Percentiles rank a stretch among this genome's conserved stretches.
These are phyloP conservation scores for Symbiodinium pilosum DNA, from an alignment of 73 alveolate species.

Conservation along the genomic window DNA sequence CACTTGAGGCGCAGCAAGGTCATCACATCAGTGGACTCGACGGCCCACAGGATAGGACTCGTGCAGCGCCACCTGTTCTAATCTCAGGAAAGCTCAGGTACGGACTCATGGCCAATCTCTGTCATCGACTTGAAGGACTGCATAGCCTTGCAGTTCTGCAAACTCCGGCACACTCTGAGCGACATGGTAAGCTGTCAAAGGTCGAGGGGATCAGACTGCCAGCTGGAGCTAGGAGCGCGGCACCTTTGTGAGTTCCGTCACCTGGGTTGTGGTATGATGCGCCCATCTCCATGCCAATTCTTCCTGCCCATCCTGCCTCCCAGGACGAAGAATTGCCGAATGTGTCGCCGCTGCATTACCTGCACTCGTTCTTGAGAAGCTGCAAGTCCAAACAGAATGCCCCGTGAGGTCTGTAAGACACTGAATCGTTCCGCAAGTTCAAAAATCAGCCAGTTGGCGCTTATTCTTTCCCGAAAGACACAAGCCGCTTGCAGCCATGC, in stretches of 20 bases:
- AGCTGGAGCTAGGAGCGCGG: not conserved
- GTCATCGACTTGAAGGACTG: conserved; percentile 50
- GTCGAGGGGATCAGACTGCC: no score
- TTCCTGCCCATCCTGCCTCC: conserved; percentile 97
- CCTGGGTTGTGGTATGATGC: not conserved
- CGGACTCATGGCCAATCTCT: conserved; percentile 71
- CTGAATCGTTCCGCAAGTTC: no score
- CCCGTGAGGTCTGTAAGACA: no score
- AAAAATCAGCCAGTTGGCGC: no score
- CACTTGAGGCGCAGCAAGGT: no score
- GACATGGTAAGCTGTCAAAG: no score
- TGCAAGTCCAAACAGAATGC: no score
- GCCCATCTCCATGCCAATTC: not conserved
- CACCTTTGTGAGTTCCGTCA: conserved; percentile 77
- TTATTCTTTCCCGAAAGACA: no score
- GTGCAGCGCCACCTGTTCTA: not conserved
- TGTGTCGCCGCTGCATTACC: conserved; percentile 76
- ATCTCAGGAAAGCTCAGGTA: not conserved
- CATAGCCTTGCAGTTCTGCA: conserved; percentile 16
- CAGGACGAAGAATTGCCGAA: conserved; percentile 97
- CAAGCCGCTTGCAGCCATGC: no score
- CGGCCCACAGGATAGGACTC: not conserved
- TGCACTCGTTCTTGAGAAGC: no score
- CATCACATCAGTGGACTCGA: no score
- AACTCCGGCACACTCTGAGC: no score